Percentiles rank a stretch among this genome's conserved stretches.
These are phyloP conservation scores for Cryphonectria radicalis DNA, from an alignment of 2,329 filamentous ascomycete genomes.

Conservation along the genomic window DNA sequence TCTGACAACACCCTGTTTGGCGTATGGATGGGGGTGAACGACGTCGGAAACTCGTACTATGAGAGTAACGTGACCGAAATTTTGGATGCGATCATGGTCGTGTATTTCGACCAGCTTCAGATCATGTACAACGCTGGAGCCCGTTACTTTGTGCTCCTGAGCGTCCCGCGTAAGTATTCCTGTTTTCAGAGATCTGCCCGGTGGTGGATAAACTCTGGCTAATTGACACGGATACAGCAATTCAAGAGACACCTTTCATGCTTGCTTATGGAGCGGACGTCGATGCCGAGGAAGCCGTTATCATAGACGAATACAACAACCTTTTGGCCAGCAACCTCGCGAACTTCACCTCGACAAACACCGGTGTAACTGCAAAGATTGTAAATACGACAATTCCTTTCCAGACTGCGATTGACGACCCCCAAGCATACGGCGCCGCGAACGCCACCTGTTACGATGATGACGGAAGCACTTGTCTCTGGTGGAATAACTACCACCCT, in stretches of 20 bases:
- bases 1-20: slow-evolving; percentile 50
- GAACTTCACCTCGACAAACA: slow-evolving; percentile 42
- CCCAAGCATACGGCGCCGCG: slow-evolving; percentile 45
- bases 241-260: slow-evolving; percentile 45
- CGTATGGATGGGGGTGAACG: slow-evolving; percentile 50
- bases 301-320: slow-evolving; percentile 46
- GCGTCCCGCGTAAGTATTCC: slow-evolving; percentile 52
- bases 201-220: not conserved
- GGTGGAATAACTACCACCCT: slow-evolving; percentile 51
- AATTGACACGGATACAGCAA: slow-evolving; percentile 38
- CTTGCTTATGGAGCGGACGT: slow-evolving; percentile 33
- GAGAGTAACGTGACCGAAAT: slow-evolving; percentile 37
- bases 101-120: slow-evolving; percentile 47
- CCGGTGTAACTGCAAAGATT: slow-evolving; percentile 39
- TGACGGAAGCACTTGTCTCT: slow-evolving; percentile 49
- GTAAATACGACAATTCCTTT: slow-evolving; percentile 49
- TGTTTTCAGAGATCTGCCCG: rapidly evolving
- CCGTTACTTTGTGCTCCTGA: slow-evolving; percentile 63
- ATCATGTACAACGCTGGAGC: slow-evolving; percentile 56
- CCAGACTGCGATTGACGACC: slow-evolving; percentile 47
- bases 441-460: slow-evolving; percentile 48
- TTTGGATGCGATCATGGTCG: slow-evolving; percentile 46
- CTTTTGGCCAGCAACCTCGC: slow-evolving; percentile 37
- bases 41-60: slow-evolving; percentile 55
- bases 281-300: slow-evolving; percentile 37